Conservation (phyloP, 2,329 filamentous ascomycete genomes). For the Ascochyta lentis region DNA sequence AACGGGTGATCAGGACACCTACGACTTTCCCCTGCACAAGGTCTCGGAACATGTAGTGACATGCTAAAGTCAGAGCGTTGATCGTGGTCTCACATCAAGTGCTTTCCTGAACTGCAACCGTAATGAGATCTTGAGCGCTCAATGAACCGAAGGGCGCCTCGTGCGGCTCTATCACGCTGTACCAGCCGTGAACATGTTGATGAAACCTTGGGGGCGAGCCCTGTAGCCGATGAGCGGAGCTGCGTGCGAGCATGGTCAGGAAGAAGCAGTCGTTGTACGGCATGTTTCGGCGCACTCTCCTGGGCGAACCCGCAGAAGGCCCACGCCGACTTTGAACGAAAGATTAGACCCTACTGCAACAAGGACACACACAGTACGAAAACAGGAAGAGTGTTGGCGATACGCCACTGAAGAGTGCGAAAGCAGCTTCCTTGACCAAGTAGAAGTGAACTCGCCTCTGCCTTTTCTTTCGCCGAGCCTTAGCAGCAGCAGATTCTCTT, state of each 20-base stretch:
- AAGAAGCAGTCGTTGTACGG: constrained; percentile 5
- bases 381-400: background rate
- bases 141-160: constrained; percentile 3
- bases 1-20: constrained; percentile 3
- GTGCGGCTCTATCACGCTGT: background rate
- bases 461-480: background rate
- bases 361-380: background rate
- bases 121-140: background rate
- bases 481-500: background rate
- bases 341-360: background rate
- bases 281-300: constrained; percentile 7
- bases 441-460: background rate
- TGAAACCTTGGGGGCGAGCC: background rate
- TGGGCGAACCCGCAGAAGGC: background rate
- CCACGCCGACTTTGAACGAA: constrained; percentile 1
- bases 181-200: background rate
- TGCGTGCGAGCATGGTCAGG: background rate
- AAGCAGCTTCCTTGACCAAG: background rate
- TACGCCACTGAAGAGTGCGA: background rate
- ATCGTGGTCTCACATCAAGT: background rate
- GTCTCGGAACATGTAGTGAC: background rate
- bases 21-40: background rate
- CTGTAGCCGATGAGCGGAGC: background rate
- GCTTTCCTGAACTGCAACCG: background rate
- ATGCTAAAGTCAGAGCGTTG: background rate